Conservation (phyloP, 108 stramenopile genomes). For the Licmophora abbreviata region DNA sequence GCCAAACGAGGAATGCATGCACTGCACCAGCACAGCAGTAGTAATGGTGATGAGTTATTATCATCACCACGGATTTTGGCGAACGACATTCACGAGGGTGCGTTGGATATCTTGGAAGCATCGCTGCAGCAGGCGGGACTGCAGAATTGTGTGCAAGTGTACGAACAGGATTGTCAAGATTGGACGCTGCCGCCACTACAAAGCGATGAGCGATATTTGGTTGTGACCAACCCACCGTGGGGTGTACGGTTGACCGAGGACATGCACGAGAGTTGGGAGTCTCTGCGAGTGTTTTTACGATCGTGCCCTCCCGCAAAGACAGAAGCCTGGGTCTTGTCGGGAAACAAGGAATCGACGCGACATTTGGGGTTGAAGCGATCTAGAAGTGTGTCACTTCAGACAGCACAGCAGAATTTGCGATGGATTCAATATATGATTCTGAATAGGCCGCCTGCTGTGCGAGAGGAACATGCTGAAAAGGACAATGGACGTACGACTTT, state of each 20-base stretch:
- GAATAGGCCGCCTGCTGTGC: constrained; percentile 15
- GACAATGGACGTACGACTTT: too few species aligned
- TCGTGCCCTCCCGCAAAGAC: constrained; percentile 32
- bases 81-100: constrained; percentile 44
- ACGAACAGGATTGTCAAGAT: constrained; percentile 58
- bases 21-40: constrained; percentile 15
- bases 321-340: constrained; percentile 72
- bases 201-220: constrained; percentile 7
- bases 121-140: constrained; percentile 45
- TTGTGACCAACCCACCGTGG: constrained; percentile 82
- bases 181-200: constrained; percentile 21
- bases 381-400: constrained; percentile 48
- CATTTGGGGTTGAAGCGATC: constrained; percentile 57
- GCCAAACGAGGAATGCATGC: constrained; percentile 45
- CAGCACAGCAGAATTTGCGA: constrained; percentile 68
- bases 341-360: constrained; percentile 58
- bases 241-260: constrained; percentile 65
- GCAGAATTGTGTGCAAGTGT: constrained; percentile 26
- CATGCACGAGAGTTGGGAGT: constrained; percentile 69
- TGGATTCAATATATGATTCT: constrained; percentile 69
- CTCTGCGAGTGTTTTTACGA: constrained; percentile 50
- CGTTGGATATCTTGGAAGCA: constrained; percentile 25
- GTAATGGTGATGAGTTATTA: too few species aligned
- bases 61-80: too few species aligned
- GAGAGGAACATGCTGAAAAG: constrained; percentile 11